A percentile compares a stretch with the other conserved stretches of the same genome.
Evolutionary conservation across 208 protist species (phyloP).

Genomic region (Polymyxa betae): DNA sequence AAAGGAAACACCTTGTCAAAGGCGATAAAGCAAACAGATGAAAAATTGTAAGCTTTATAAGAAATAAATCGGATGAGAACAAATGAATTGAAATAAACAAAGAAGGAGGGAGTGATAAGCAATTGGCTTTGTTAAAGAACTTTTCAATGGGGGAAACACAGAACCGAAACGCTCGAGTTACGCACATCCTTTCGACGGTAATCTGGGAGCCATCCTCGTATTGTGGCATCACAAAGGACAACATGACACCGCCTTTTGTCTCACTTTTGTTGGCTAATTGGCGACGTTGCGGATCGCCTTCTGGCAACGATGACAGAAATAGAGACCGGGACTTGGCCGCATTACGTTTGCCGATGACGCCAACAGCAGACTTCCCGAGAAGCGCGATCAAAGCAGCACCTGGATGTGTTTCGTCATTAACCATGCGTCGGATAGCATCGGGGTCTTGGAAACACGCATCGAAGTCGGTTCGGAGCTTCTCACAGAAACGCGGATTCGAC

Average conservation of each 20-base stretch:
- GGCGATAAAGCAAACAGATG: no score
- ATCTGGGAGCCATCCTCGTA: neutral
- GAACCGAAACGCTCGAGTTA: no score
- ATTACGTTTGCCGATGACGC: neutral
- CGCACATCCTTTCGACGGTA: neutral
- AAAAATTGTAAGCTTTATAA: no score
- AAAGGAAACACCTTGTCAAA: no score
- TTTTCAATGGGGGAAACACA: no score
- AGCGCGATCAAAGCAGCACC: neutral
- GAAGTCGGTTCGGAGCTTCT: neutral
- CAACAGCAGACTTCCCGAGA: neutral
- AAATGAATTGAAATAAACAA: no score
- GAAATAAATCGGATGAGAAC: no score
- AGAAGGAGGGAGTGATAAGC: no score
- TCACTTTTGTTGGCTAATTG: neutral
- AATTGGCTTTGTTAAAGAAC: no score
- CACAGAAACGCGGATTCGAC: neutral
- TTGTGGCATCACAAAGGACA: neutral
- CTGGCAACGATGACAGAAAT: neutral
- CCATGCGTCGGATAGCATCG: neutral
- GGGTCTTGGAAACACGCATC: neutral
- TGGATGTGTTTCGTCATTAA: neutral
- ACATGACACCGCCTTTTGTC: neutral
- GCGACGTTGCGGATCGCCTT: neutral
- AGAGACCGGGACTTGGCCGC: neutral